phyloP scores from a whole-genome alignment of 2,329 filamentous ascomycete species.

The Epichloe scottii region DNA sequence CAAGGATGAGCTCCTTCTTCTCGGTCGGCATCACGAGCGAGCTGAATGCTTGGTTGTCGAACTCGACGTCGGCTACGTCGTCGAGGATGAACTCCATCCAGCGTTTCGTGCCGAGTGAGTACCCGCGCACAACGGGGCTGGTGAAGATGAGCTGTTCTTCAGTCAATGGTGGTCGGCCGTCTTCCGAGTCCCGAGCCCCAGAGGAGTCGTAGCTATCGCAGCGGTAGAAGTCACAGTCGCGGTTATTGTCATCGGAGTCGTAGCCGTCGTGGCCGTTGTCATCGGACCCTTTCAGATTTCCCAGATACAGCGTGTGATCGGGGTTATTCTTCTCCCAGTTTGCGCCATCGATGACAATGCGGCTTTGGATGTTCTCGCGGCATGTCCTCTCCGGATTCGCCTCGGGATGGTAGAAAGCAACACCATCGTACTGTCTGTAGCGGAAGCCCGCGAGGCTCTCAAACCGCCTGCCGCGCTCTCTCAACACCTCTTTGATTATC shows the following conservation, averaged over 20 bases:
- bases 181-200: slow-evolving; percentile 3
- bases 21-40: slow-evolving; percentile 35
- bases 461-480: slow-evolving; percentile 30
- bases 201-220: slow-evolving; percentile 1
- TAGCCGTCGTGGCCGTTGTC: not conserved
- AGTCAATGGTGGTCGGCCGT: slow-evolving; percentile 17
- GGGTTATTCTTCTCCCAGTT: slow-evolving; percentile 20
- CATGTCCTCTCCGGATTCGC: slow-evolving; percentile 10
- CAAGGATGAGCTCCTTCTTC: slow-evolving; percentile 38
- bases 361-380: slow-evolving; percentile 17
- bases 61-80: slow-evolving; percentile 29
- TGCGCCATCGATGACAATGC: slow-evolving; percentile 18
- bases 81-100: slow-evolving; percentile 39
- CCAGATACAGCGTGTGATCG: slow-evolving; percentile 13
- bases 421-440: slow-evolving; percentile 33
- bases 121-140: slow-evolving; percentile 31
- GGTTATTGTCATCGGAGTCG: not conserved
- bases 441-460: slow-evolving; percentile 32
- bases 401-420: slow-evolving; percentile 19
- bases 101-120: slow-evolving; percentile 33
- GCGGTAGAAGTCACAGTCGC: not conserved
- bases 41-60: slow-evolving; percentile 35
- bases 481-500: slow-evolving; percentile 20
- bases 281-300: slow-evolving; percentile 6
- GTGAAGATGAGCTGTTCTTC: slow-evolving; percentile 29